These are phyloP conservation scores for Coleophoma crateriformis DNA, from an alignment of 2,329 filamentous ascomycete genomes.

Conservation along the genomic window DNA sequence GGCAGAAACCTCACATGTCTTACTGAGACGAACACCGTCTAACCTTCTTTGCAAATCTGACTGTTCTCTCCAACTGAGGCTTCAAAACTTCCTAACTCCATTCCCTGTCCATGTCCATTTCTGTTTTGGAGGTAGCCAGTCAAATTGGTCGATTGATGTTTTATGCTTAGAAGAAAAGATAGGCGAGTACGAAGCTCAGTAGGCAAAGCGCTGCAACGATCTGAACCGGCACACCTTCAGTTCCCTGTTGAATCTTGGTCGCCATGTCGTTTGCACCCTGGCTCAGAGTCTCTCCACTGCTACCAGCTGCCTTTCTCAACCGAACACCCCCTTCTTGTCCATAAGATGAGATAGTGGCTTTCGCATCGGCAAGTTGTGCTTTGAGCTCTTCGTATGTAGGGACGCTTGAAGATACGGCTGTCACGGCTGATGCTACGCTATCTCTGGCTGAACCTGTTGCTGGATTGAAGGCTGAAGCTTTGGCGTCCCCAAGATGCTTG, in stretches of 20 bases:
- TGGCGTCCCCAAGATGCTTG: constrained; percentile 33
- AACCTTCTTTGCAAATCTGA: no score
- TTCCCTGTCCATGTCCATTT: no score
- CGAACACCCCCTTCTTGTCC: constrained; percentile 68
- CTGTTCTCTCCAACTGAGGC: no score
- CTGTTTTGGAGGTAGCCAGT: no score
- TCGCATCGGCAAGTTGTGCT: constrained; percentile 68
- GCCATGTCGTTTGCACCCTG: constrained; percentile 43
- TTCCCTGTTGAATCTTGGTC: constrained; percentile 37
- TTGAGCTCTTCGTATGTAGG: constrained; percentile 54
- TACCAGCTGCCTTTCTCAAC: constrained; percentile 65
- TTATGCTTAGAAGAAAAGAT: constrained; percentile 79
- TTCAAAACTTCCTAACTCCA: no score
- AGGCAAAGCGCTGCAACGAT: constrained; percentile 80
- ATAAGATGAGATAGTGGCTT: constrained; percentile 65
- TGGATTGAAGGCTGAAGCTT: constrained; percentile 17
- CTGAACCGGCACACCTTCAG: constrained; percentile 77
- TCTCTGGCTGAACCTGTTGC: constrained; percentile 9
- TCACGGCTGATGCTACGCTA: constrained; percentile 32
- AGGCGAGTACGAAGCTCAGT: constrained; percentile 87
- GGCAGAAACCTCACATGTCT: no score
- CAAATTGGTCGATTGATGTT: background rate
- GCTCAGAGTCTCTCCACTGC: constrained; percentile 41
- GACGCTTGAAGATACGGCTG: constrained; percentile 37
- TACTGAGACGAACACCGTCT: no score